phyloP scores from a whole-genome alignment of 1,284 basidiomycete species.

The Cutaneotrichosporon sp. region DNA sequence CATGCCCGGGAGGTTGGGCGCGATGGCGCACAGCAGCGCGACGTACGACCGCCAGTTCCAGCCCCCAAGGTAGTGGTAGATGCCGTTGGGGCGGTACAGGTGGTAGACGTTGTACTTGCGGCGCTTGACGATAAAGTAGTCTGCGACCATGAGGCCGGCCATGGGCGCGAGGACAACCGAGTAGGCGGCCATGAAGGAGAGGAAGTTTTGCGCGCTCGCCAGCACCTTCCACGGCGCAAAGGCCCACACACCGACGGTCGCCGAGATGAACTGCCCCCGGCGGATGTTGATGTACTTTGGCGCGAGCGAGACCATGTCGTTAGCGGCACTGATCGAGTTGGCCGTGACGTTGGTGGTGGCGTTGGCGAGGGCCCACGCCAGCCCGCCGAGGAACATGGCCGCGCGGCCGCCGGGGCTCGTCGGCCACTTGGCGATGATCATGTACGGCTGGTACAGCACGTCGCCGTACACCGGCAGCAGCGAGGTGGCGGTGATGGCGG shows the following conservation, averaged over 20 bases:
- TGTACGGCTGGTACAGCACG: slow-evolving; percentile 48
- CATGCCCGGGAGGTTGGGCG: slow-evolving; percentile 72
- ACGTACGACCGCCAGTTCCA: slow-evolving; percentile 67
- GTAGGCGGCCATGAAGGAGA: slow-evolving; percentile 48
- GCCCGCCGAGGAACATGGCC: slow-evolving; percentile 72
- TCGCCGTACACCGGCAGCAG: slow-evolving; percentile 65
- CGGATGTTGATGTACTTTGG: slow-evolving; percentile 68
- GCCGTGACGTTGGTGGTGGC: slow-evolving; percentile 69
- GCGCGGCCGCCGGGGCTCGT: slow-evolving; percentile 61
- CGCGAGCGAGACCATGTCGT: slow-evolving; percentile 66
- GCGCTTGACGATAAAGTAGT: slow-evolving; percentile 42
- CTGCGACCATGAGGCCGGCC: slow-evolving; percentile 40
- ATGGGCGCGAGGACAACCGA: slow-evolving; percentile 48
- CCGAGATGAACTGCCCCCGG: slow-evolving; percentile 71
- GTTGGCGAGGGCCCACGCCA: slow-evolving; percentile 67
- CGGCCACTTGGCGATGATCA: slow-evolving; percentile 63
- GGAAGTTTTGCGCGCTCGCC: slow-evolving; percentile 29
- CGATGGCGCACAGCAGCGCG: slow-evolving; percentile 63
- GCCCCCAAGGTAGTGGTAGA: slow-evolving; percentile 52
- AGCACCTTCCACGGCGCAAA: slow-evolving; percentile 49
- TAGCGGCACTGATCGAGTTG: slow-evolving; percentile 72
- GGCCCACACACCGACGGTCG: slow-evolving; percentile 68
- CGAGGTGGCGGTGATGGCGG: slow-evolving; percentile 64
- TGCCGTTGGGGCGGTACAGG: slow-evolving; percentile 39
- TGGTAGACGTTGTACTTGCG: slow-evolving; percentile 41